These are phyloP conservation scores for Cadophora malorum DNA, from an alignment of 2,329 filamentous ascomycete species.

Conservation along the genomic window DNA sequence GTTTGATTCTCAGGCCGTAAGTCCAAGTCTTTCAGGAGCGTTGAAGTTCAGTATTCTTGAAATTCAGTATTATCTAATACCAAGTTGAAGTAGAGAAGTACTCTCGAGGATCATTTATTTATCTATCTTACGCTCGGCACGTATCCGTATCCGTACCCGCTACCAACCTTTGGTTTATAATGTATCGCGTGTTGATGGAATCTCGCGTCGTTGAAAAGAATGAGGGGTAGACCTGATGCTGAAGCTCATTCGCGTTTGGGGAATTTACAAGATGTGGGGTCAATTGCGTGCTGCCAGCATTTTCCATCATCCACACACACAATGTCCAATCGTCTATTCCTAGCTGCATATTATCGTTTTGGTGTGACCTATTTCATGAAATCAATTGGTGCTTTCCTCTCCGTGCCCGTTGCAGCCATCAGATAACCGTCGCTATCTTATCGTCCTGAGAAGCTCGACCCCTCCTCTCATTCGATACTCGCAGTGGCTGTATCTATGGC, in stretches of 20 bases:
- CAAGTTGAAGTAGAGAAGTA: neutral
- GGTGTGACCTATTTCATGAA: neutral
- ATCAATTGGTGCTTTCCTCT: neutral
- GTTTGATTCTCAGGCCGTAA: neutral
- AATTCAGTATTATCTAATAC: neutral
- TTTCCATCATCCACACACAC: conserved; percentile 12
- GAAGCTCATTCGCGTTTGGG: conserved; percentile 17
- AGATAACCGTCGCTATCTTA: neutral
- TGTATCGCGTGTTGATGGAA: conserved; percentile 16
- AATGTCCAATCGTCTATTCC: neutral
- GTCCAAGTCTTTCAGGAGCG: too few relatives aligned
- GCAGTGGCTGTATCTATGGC: conserved; percentile 20
- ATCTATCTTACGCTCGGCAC: conserved; percentile 2
- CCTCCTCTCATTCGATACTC: neutral
- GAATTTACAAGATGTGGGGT: conserved; percentile 36
- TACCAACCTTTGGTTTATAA: conserved; percentile 32
- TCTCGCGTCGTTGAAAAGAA: conserved; percentile 10
- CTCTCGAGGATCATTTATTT: conserved; percentile 6
- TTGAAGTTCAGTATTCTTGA: neutral
- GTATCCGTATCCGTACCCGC: conserved; percentile 11
- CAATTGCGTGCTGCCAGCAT: conserved; percentile 32
- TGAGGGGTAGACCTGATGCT: conserved; percentile 23
- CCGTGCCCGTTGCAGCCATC: conserved; percentile 1
- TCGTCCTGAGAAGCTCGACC: neutral
- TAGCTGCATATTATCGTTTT: neutral